Conservation (phyloP, 225 moss, liverwort and hornwort genomes). For the Ulota crispa region DNA sequence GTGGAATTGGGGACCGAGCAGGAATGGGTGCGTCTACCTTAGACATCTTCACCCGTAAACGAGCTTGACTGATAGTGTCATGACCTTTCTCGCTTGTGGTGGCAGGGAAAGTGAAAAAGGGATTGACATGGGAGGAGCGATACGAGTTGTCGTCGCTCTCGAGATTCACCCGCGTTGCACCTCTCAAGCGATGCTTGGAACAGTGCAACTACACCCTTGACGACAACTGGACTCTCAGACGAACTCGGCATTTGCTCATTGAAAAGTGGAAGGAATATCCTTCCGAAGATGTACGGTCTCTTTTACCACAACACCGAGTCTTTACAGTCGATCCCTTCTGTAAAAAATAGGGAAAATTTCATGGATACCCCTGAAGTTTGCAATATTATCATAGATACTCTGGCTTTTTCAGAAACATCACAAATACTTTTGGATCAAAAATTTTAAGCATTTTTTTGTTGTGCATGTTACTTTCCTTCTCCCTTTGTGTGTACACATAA, state of each 20-base stretch:
- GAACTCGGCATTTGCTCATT: slow-evolving; percentile 22
- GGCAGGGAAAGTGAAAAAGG: slow-evolving; percentile 36
- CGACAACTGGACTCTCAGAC: slow-evolving; percentile 53
- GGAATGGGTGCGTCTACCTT: no score
- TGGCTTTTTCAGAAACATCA: no score
- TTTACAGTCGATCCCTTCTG: background rate
- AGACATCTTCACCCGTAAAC: background rate
- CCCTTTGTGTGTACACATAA: no score
- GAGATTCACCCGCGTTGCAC: slow-evolving; percentile 57
- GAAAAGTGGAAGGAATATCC: slow-evolving; percentile 23
- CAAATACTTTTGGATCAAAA: no score
- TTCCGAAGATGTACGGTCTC: slow-evolving; percentile 19
- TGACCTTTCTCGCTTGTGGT: background rate
- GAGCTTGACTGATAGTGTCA: background rate
- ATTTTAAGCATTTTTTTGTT: no score
- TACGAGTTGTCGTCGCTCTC: slow-evolving; percentile 56
- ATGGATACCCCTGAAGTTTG: no score
- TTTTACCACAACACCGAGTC: background rate
- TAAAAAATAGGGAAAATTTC: no score
- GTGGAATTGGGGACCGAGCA: no score
- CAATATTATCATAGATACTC: no score
- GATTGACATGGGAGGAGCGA: slow-evolving; percentile 62
- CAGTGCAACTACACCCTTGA: slow-evolving; percentile 58
- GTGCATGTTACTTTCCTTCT: no score
- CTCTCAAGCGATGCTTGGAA: slow-evolving; percentile 46